These are phyloP conservation scores for Coemansia sp. DNA, from an alignment of 192 early-diverging fungal species.

Conservation along the genomic window DNA sequence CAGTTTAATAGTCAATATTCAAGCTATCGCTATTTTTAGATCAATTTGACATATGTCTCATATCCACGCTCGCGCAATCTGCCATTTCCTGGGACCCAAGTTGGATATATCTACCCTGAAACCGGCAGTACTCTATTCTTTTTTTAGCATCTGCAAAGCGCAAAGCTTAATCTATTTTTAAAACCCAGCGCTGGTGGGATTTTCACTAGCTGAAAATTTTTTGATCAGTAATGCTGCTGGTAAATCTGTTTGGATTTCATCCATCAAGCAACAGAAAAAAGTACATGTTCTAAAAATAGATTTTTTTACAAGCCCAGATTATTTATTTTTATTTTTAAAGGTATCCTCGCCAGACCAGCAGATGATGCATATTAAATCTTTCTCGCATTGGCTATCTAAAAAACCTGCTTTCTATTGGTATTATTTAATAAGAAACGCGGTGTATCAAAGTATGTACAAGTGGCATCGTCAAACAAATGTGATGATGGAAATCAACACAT, in stretches of 20 bases:
- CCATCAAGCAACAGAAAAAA: neutral
- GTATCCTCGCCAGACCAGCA: neutral
- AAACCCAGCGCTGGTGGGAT: neutral
- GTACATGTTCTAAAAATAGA: constrained; percentile 1
- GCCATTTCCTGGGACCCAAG: neutral
- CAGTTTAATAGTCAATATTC: neutral
- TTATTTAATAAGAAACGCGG: neutral
- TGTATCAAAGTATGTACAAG: neutral
- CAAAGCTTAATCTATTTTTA: constrained; percentile 17
- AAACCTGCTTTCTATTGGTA: no score
- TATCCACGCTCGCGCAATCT: neutral
- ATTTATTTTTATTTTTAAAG: neutral
- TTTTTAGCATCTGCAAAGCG: neutral
- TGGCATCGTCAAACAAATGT: neutral
- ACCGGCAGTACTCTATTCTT: neutral
- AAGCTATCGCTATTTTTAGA: neutral
- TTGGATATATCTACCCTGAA: neutral
- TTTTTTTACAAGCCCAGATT: neutral
- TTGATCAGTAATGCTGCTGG: neutral
- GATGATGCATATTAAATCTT: neutral
- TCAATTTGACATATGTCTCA: neutral
- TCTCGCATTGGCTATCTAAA: no score
- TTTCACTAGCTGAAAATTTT: neutral
- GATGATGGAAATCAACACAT: neutral
- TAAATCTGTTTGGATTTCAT: constrained; percentile 3